Evolutionary conservation across 345 rosid genomes (phyloP).

Genomic region (Eucalyptus pauciflora): DNA sequence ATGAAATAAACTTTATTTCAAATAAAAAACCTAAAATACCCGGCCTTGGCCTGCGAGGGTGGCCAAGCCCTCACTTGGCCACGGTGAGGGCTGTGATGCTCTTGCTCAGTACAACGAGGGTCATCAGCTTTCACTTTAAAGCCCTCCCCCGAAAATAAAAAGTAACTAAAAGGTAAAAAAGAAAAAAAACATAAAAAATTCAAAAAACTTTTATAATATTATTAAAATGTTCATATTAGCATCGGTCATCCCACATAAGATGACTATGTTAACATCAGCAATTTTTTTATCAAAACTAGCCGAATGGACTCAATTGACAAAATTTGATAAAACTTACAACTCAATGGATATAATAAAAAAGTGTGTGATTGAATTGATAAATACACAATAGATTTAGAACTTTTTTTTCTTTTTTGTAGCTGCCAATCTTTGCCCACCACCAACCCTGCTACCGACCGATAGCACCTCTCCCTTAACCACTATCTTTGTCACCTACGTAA

Average conservation of each 20-base stretch:
- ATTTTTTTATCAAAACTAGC: accelerated
- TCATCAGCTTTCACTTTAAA: no score
- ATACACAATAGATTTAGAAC: accelerated
- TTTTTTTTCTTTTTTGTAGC: no score
- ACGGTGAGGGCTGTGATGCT: no score
- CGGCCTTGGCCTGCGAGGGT: no score
- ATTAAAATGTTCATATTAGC: neutral
- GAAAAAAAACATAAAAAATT: neutral
- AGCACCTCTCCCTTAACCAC: neutral
- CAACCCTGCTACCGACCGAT: neutral
- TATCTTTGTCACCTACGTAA: neutral
- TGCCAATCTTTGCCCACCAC: neutral
- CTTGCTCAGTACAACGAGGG: no score
- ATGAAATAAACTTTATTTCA: accelerated
- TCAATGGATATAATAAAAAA: neutral
- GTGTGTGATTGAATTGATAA: accelerated
- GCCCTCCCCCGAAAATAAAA: no score
- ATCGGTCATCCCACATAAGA: neutral
- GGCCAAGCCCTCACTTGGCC: no score
- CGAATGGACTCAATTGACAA: neutral
- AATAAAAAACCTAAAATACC: no score
- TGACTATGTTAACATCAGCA: accelerated
- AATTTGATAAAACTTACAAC: no score
- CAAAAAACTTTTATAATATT: neutral
- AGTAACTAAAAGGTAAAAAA: no score